Base-by-base conservation (phyloP, 768 basidiomycete species). In the Termitomyces sp. region DNA sequence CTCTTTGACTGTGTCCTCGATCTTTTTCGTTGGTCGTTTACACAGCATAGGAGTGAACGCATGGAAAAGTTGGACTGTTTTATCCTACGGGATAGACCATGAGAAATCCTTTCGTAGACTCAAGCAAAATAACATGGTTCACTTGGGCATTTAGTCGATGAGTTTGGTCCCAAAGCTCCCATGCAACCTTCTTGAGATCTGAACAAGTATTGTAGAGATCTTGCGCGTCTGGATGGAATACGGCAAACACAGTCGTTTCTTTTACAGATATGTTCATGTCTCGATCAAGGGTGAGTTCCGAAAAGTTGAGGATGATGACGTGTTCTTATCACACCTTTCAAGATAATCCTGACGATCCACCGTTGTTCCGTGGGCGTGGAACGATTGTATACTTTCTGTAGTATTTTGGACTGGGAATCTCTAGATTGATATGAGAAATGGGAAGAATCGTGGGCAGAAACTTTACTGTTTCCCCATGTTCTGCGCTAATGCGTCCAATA, bases 201-300 rank as follows among this genome's bases (percentile, higher is more conserved):
- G 95, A 98, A 68, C 94, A 98, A 0, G 94, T 94, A 68, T 98
- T 98, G 76, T 92, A 99, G 8, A 97, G 73, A 68, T 93, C 91
- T 60, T 92, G 87, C 0, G 96, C 95, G 64, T 98, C 94, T 0
- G 92, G 90, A 71, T 99, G 97, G 65, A 98, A 93, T 7, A 93
- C 87, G 0, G 85, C 75, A 61, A 99, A 87, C 0, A 98, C 88
- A 0, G 94, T 94, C 12, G 89, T 94, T 70, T 98, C 97, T 72
- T 96, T 92, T 51, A 97, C 89, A 0, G 88, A 90, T 58, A 98
- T 95, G 47, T 84, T 80, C 80, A 98, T 86, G 65, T 98, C 96
- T 97, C 47, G 12, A 47, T 28, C 45, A 10, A 20, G 45, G 50
- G 42, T 61, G 10, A 51, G 28, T 40, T 8, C 40, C 16, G 44